Percentiles rank a stretch among this genome's conserved stretches.
Conservation (phyloP, 2,329 filamentous ascomycete species). For the Apiospora arundinis region DNA sequence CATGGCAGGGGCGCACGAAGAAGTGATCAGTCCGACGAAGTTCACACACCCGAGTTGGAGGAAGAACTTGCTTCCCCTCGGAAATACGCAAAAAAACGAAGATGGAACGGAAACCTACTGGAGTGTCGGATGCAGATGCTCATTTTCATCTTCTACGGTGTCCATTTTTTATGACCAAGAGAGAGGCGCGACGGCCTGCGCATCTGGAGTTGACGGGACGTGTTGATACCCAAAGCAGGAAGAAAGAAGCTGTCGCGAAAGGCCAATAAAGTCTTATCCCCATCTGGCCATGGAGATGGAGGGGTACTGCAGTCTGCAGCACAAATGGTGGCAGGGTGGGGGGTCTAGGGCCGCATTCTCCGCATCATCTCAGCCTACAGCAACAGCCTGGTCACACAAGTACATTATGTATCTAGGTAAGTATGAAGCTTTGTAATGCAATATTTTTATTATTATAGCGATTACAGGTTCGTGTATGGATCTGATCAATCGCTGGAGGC, state of each 20-base stretch:
- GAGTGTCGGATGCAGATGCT: slow-evolving; percentile 18
- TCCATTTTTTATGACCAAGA: slow-evolving; percentile 12
- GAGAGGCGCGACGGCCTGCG: background rate
- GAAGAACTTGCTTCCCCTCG: slow-evolving; percentile 7
- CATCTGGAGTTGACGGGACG: background rate
- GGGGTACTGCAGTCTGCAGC: background rate
- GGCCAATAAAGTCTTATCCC: background rate
- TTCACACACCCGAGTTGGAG: background rate
- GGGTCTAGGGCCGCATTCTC: background rate
- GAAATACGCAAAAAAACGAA: too few species aligned
- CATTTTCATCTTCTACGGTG: slow-evolving; percentile 10
- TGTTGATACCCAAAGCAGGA: background rate
- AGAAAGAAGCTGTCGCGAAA: background rate
- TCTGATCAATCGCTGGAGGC: background rate
- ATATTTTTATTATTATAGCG: too few species aligned
- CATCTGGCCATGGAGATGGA: background rate
- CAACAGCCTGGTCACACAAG: background rate
- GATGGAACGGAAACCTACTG: slow-evolving; percentile 21
- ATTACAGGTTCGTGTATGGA: background rate
- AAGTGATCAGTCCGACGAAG: background rate
- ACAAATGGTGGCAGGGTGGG: background rate
- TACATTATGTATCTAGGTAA: too few species aligned
- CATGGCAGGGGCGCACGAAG: background rate
- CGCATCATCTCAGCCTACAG: background rate
- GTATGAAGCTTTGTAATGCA: background rate